Evolutionary conservation across 371 early-diverging fungal species (phyloP).

Genomic region (Mortierella polycephala): DNA sequence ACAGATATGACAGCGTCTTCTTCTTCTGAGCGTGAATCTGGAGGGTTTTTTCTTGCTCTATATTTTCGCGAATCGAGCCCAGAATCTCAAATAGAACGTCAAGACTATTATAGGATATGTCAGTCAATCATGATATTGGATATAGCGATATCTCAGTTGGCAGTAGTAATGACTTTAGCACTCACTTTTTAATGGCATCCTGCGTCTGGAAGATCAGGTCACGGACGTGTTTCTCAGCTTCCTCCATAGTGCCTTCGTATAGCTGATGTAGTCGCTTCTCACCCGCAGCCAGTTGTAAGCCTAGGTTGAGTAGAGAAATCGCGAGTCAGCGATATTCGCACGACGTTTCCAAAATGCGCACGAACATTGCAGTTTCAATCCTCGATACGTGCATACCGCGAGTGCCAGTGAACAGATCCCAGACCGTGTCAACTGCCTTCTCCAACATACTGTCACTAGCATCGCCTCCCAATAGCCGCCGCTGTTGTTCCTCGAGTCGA

Average conservation of each 20-base stretch:
- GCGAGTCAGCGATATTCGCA: not conserved
- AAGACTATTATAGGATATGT: conserved; percentile 6
- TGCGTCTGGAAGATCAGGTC: conserved; percentile 32
- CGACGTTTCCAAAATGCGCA: no score
- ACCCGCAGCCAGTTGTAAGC: conserved; percentile 6
- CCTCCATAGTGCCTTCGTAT: conserved; percentile 35
- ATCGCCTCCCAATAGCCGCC: not conserved
- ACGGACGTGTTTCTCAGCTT: conserved; percentile 26
- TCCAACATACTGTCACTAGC: not conserved
- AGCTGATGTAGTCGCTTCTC: conserved; percentile 19
- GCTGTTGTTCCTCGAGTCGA: conserved; percentile 22
- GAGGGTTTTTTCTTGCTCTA: conserved; percentile 7
- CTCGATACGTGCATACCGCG: conserved; percentile 13
- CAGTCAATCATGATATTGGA: not conserved
- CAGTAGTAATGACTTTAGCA: no score
- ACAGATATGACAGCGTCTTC: conserved; percentile 12
- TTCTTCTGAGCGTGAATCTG: conserved; percentile 12
- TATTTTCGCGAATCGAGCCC: conserved; percentile 14
- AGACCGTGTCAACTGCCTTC: not conserved
- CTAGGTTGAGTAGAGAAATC: conserved; percentile 3
- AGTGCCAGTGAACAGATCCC: conserved; percentile 10
- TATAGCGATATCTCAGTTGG: no score
- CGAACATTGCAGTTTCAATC: no score
- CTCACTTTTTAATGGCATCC: conserved; percentile 28
- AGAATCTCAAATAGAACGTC: conserved; percentile 24